Evolutionary conservation across 2,329 filamentous ascomycete species (phyloP).

Genomic region (Drechslerella coelobrocha): DNA sequence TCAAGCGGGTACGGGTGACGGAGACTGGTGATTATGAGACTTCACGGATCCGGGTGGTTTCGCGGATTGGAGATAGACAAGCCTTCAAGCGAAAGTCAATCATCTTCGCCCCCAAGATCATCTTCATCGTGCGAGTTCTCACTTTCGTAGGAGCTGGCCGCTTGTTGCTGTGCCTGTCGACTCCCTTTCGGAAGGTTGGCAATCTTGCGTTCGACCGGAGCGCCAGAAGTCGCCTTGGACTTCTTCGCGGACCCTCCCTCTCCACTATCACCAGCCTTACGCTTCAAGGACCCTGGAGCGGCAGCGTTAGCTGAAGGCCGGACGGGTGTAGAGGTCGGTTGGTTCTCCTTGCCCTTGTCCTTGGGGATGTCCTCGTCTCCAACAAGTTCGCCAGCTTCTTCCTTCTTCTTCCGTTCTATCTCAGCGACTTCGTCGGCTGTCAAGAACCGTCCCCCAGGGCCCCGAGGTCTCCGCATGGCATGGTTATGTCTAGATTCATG

Average conservation of each 20-base stretch:
- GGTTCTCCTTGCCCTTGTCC: conserved; percentile 52
- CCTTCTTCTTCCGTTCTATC: conserved; percentile 54
- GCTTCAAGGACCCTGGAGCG: conserved; percentile 52
- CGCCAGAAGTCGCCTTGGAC: conserved; percentile 41
- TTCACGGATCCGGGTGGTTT: conserved; percentile 15
- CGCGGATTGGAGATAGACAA: conserved; percentile 41
- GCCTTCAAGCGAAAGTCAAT: conserved; percentile 49
- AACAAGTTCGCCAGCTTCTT: conserved; percentile 50
- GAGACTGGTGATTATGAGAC: conserved; percentile 1
- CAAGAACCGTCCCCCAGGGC: conserved; percentile 91
- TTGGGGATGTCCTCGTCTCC: conserved; percentile 48
- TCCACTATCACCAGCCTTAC: conserved; percentile 53
- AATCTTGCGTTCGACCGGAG: conserved; percentile 45
- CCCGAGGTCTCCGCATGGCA: conserved; percentile 92
- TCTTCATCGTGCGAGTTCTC: conserved; percentile 51
- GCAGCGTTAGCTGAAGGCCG: conserved; percentile 46
- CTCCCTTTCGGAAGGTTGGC: conserved; percentile 52
- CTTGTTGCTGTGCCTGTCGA: conserved; percentile 17
- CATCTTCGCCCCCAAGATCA: conserved; percentile 50
- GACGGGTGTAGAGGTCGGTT: conserved; percentile 44
- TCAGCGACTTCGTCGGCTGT: conserved; percentile 78
- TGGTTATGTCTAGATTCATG: conserved; percentile 98
- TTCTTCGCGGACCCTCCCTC: conserved; percentile 49
- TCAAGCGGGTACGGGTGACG: neutral
- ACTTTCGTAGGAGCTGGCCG: conserved; percentile 33